A percentile compares a stretch with the other conserved stretches of the same genome.
Conservation (phyloP, 768 basidiomycete genomes). For the Boletus fagicola region DNA sequence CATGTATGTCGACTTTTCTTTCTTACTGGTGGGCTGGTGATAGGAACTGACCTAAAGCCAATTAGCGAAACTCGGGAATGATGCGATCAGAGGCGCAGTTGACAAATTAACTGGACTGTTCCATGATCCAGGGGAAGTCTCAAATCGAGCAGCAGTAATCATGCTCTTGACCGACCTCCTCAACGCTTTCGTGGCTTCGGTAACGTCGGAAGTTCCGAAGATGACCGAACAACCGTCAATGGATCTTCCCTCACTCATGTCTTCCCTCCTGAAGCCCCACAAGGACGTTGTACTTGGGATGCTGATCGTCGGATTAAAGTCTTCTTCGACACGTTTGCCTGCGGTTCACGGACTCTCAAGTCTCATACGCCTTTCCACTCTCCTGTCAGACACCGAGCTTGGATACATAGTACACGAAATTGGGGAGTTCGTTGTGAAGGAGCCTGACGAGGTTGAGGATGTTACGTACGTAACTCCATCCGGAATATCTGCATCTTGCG, state of each 20-base stretch:
- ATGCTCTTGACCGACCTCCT: conserved; percentile 66
- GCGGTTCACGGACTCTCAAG: conserved; percentile 66
- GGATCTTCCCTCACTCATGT: conserved; percentile 15
- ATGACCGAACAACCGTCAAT: conserved; percentile 30
- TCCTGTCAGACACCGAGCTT: conserved; percentile 72
- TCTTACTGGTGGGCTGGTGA: neutral
- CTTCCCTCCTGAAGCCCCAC: conserved; percentile 49
- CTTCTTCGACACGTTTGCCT: conserved; percentile 47
- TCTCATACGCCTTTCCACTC: conserved; percentile 58
- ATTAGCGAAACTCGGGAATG: conserved; percentile 66
- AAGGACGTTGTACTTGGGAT: conserved; percentile 77
- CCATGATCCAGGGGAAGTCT: conserved; percentile 64
- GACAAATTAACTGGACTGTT: conserved; percentile 79
- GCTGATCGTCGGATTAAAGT: conserved; percentile 57
- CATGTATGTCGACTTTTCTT: conserved; percentile 52
- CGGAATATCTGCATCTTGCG: neutral
- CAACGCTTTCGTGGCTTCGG: conserved; percentile 35
- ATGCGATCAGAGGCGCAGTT: conserved; percentile 63
- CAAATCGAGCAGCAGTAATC: conserved; percentile 65
- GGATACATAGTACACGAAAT: conserved; percentile 76
- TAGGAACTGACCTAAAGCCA: conserved; percentile 5
- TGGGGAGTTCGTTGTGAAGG: conserved; percentile 58
- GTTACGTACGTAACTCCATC: conserved; percentile 39
- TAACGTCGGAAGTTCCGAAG: neutral
- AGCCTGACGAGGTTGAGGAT: conserved; percentile 53